Percentiles rank a stretch among this genome's conserved stretches.
Conservation (phyloP, 2,329 filamentous ascomycete genomes). For the Beauveria medogensis region DNA sequence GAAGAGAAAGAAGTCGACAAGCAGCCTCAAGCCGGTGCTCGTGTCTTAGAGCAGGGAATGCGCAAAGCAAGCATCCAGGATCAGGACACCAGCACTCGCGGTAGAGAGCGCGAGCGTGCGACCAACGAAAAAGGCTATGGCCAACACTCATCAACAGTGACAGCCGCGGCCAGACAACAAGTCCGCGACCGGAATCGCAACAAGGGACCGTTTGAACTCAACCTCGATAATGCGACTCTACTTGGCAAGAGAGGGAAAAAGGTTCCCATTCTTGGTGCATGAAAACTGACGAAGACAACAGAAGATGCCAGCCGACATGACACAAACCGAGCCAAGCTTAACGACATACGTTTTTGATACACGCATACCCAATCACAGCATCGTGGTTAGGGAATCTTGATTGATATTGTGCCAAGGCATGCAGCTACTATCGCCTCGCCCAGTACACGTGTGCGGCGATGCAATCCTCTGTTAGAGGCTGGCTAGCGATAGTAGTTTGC, state of each 20-base stretch:
- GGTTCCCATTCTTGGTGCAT: slow-evolving; percentile 36
- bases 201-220: slow-evolving; percentile 85
- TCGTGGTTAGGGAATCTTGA: not conserved
- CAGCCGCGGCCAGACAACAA: slow-evolving; percentile 74
- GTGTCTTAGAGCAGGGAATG: slow-evolving; percentile 78
- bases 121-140: slow-evolving; percentile 62
- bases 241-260: slow-evolving; percentile 62
- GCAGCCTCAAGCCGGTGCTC: slow-evolving; percentile 44
- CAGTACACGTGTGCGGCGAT: not conserved
- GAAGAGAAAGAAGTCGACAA: slow-evolving; percentile 60
- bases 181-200: slow-evolving; percentile 59
- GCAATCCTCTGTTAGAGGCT: not conserved
- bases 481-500: not conserved
- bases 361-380: slow-evolving; percentile 6
- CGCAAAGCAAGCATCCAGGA: slow-evolving; percentile 68
- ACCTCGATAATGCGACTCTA: slow-evolving; percentile 80
- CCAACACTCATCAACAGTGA: slow-evolving; percentile 77
- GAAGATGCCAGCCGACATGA: not conserved
- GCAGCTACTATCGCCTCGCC: not conserved
- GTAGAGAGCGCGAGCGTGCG: slow-evolving; percentile 20
- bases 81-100: slow-evolving; percentile 23
- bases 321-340: not conserved
- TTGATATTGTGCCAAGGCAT: not conserved
- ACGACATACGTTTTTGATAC: not conserved
- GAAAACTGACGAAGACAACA: slow-evolving; percentile 14